phyloP scores from a whole-genome alignment of 257 asterid genomes.

The Osmanthus fragrans region DNA sequence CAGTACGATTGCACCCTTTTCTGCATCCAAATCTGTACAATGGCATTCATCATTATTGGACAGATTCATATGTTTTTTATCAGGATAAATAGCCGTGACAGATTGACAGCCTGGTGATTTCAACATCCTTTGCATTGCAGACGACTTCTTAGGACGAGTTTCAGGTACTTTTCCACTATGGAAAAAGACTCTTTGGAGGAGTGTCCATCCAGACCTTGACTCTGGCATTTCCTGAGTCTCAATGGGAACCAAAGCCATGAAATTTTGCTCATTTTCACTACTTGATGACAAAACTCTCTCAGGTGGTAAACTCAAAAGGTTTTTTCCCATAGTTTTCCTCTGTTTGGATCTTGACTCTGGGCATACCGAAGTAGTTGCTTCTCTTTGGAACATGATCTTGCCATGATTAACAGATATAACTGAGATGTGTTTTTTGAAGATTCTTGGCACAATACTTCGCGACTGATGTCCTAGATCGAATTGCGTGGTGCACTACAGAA shows the following conservation, averaged over 20 bases:
- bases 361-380: conserved; percentile 31
- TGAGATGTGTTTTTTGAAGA: conserved; percentile 48
- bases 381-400: conserved; percentile 61
- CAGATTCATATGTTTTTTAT: conserved; percentile 48
- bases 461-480: conserved; percentile 64
- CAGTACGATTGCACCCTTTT: conserved; percentile 42
- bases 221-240: conserved; percentile 35
- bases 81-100: conserved; percentile 67
- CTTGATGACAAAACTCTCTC: conserved; percentile 22
- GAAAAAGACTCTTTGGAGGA: conserved; percentile 51
- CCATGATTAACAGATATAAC: conserved; percentile 74
- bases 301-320: conserved; percentile 43
- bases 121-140: conserved; percentile 46
- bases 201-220: conserved; percentile 62
- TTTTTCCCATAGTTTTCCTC: conserved; percentile 43
- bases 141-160: conserved; percentile 44
- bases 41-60: conserved; percentile 35
- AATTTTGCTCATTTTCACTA: conserved; percentile 32
- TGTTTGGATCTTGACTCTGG: conserved; percentile 41
- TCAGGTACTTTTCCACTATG: conserved; percentile 33
- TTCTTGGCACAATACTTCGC: conserved; percentile 80
- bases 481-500: conserved; percentile 49
- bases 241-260: conserved; percentile 65
- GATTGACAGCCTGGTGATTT: conserved; percentile 58
- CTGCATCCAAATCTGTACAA: conserved; percentile 34